Conservation (phyloP, 139 green algal species). For the Limnomonas spitsbergensis region DNA sequence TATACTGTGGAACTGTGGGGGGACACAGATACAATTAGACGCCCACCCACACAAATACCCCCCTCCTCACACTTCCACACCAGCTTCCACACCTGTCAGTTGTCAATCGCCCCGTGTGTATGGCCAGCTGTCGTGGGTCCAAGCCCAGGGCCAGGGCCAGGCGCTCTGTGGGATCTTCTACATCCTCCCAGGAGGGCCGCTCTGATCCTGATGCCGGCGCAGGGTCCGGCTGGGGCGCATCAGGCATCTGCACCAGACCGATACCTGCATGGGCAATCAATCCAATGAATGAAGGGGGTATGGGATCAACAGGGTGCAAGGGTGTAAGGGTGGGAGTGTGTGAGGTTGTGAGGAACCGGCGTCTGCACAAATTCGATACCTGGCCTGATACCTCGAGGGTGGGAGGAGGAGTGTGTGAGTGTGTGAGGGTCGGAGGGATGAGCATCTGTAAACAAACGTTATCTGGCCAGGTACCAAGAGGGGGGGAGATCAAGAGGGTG, state of each 20-base stretch:
- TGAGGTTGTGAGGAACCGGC: no score
- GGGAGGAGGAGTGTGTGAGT: no score
- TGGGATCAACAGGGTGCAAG: no score
- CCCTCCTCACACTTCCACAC: neutral
- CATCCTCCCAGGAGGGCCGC: slow-evolving; percentile 36
- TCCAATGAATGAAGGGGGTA: neutral
- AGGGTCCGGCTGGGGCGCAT: neutral
- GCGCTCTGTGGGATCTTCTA: slow-evolving; percentile 49
- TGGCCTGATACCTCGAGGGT: no score
- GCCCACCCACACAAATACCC: neutral
- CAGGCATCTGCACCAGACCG: slow-evolving; percentile 17
- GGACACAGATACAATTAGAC: no score
- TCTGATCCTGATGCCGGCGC: neutral
- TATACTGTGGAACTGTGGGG: no score
- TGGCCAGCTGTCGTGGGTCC: slow-evolving; percentile 33
- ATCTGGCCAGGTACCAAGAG: no score
- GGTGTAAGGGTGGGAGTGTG: no score
- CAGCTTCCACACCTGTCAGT: slow-evolving; percentile 25
- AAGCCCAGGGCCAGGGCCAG: slow-evolving; percentile 49
- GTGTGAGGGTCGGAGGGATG: no score
- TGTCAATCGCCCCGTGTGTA: slow-evolving; percentile 42
- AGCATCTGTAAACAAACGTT: no score
- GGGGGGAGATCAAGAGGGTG: no score
- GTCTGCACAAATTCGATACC: no score
- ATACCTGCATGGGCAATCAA: slow-evolving; percentile 13